Conservation (phyloP, 2,329 filamentous ascomycete species). For the Exophiala sp. region DNA sequence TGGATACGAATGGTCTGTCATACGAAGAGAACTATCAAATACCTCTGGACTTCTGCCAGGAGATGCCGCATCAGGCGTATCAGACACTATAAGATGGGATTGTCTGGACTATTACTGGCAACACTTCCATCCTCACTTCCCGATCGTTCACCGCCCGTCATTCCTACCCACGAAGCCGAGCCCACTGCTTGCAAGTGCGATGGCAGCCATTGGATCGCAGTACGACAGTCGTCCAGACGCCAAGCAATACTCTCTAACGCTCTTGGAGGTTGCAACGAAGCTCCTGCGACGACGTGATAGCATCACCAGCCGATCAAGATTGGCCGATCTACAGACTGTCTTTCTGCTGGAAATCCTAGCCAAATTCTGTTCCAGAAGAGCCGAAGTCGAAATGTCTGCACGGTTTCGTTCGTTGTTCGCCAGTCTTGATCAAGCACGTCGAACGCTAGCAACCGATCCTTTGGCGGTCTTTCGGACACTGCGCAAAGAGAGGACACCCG, state of each 20-base stretch:
- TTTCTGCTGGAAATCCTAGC: conserved; percentile 36
- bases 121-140: conserved; percentile 36
- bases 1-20: conserved; percentile 35
- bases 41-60: conserved; percentile 33
- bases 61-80: conserved; percentile 35
- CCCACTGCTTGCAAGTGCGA: conserved; percentile 33
- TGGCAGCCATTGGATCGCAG: conserved; percentile 37
- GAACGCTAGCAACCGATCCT: conserved; percentile 32
- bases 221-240: conserved; percentile 35
- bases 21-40: conserved; percentile 39
- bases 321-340: conserved; percentile 36
- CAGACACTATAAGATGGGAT: conserved; percentile 37
- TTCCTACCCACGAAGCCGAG: conserved; percentile 34
- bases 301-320: conserved; percentile 34
- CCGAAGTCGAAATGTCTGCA: conserved; percentile 34
- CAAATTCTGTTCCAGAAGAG: conserved; percentile 33
- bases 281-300: conserved; percentile 31
- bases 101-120: conserved; percentile 37
- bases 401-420: conserved; percentile 35
- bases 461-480: conserved; percentile 32
- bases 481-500: conserved; percentile 24
- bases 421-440: conserved; percentile 32
- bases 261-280: conserved; percentile 35
- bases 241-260: conserved; percentile 33
- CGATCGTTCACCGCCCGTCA: conserved; percentile 35